Percentiles rank a stretch among this genome's conserved stretches.
Evolutionary conservation across 495 filamentous ascomycete species (phyloP).

Genomic region (Amniculicola lignicola): DNA sequence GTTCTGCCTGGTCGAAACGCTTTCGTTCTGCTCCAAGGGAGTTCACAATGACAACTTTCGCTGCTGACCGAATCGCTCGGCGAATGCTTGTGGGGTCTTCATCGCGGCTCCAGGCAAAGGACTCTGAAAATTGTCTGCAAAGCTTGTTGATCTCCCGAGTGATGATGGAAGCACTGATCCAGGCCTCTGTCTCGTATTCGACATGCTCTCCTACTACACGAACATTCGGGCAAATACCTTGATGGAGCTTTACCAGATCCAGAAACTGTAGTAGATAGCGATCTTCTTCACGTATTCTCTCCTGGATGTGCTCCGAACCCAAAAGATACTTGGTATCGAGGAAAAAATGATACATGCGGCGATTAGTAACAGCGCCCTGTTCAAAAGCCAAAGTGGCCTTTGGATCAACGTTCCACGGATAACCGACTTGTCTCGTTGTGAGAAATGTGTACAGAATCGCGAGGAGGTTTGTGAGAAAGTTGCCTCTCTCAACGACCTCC

Average conservation of each 20-base stretch:
- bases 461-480: conserved; percentile 92
- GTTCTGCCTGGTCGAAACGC: conserved; percentile 82
- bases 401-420: conserved; percentile 80
- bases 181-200: conserved; percentile 96
- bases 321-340: conserved; percentile 87
- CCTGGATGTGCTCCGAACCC: conserved; percentile 79
- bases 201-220: conserved; percentile 92
- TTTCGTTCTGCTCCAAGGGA: conserved; percentile 85
- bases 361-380: conserved; percentile 85
- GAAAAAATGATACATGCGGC: conserved; percentile 96
- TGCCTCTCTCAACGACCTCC: conserved; percentile 91
- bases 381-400: conserved; percentile 87
- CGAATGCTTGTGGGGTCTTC: conserved; percentile 56
- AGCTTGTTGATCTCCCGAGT: conserved; percentile 92
- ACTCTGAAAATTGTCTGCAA: conserved; percentile 80
- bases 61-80: conserved; percentile 70
- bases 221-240: conserved; percentile 93
- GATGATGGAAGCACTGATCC: conserved; percentile 93
- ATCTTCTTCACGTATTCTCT: conserved; percentile 73
- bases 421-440: conserved; percentile 89
- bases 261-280: conserved; percentile 91
- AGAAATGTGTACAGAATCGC: conserved; percentile 96
- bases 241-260: conserved; percentile 89
- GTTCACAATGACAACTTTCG: conserved; percentile 75
- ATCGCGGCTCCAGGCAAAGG: conserved; percentile 66